A percentile compares a stretch with the other conserved stretches of the same genome.
phyloP scores from a whole-genome alignment of 202 grass and related monocot species.

The Carex sylvatica region DNA sequence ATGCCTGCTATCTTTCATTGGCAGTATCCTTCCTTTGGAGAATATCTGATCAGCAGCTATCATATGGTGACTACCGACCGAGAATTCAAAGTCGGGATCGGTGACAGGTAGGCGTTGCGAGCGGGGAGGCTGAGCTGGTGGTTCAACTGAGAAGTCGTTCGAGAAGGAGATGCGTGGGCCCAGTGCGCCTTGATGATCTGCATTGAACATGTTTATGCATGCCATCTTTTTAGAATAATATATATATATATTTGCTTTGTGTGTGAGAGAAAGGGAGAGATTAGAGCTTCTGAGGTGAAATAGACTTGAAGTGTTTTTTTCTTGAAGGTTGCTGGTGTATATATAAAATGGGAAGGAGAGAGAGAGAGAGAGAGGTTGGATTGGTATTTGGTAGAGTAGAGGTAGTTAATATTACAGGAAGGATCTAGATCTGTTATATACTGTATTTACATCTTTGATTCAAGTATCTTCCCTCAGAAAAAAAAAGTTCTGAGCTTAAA shows the following conservation, averaged over 20 bases:
- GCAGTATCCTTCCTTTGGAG: slow-evolving; percentile 88
- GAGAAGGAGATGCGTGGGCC: slow-evolving; percentile 95
- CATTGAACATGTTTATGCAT: slow-evolving; percentile 89
- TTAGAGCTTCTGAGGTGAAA: slow-evolving; percentile 5
- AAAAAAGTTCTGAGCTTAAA: no score
- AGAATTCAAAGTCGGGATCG: slow-evolving; percentile 91
- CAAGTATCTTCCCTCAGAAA: not conserved
- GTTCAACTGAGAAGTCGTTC: slow-evolving; percentile 86
- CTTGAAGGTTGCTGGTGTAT: not conserved
- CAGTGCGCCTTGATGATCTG: slow-evolving; percentile 28
- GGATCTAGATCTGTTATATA: slow-evolving; percentile 27
- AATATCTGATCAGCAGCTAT: slow-evolving; percentile 99
- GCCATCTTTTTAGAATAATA: slow-evolving; percentile 55
- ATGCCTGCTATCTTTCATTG: slow-evolving; percentile 54
- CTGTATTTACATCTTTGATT: slow-evolving; percentile 16
- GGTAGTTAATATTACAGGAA: slow-evolving; percentile 19
- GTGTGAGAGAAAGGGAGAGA: not conserved
- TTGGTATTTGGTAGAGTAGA: slow-evolving; percentile 27
- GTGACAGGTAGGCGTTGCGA: slow-evolving; percentile 51
- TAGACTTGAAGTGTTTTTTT: not conserved
- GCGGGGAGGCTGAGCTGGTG: slow-evolving; percentile 39
- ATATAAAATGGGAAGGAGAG: slow-evolving; percentile 26
- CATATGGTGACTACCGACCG: slow-evolving; percentile 71
- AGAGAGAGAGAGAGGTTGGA: not conserved
- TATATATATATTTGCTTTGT: no score